Base-by-base conservation (phyloP, 768 basidiomycete genomes). In the Termitomyces eurrhizus region DNA sequence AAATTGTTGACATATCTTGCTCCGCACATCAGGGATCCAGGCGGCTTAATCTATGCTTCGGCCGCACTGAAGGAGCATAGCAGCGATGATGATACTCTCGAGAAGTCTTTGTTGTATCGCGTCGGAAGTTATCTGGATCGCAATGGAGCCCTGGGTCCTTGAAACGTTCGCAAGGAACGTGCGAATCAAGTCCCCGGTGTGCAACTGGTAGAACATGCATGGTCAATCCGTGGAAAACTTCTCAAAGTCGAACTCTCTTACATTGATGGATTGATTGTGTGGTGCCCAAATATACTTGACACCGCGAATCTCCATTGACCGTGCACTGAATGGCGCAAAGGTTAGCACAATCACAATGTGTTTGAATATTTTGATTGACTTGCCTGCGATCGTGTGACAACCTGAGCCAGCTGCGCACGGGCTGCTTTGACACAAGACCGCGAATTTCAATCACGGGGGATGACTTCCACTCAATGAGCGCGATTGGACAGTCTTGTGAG, bases 11-110 rank as follows among this genome's bases (percentile, higher is more conserved):
- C 21, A 41, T 51, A 29, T 57, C 18, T 35, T 36, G 14, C 1
- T 4, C 29, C 26, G 41, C 42, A 29, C n/a, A 33, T 26, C 12
- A 8, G 4, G 32, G 7, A 16, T 46, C 7, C 13, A 14, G 29
- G 37, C 21, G n/a, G 35, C 21, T 66, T 66, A 88, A 64, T 88
- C 87, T 26, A 89, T 83, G 70, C 76, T 83, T 58, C 79, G 81
- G n/a, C 87, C 87, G 53, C 77, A 85, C 60, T 82, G 83, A 48
- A 89, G 73, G 26, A 89, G 73, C 6, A 83, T 65, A 0, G 83
- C 77, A 0, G 83, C 85, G 11, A 83, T 74, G 32, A 88, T 67
- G 59, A 76, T 70, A 8, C 76, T 68, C 26, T 88, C 82, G 5
- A 87, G 73, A 18, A 89, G 77, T 16, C 79, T 80, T 8, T 79